These are phyloP conservation scores for Mycena filopes DNA, from an alignment of 768 basidiomycete genomes.

Conservation along the genomic window DNA sequence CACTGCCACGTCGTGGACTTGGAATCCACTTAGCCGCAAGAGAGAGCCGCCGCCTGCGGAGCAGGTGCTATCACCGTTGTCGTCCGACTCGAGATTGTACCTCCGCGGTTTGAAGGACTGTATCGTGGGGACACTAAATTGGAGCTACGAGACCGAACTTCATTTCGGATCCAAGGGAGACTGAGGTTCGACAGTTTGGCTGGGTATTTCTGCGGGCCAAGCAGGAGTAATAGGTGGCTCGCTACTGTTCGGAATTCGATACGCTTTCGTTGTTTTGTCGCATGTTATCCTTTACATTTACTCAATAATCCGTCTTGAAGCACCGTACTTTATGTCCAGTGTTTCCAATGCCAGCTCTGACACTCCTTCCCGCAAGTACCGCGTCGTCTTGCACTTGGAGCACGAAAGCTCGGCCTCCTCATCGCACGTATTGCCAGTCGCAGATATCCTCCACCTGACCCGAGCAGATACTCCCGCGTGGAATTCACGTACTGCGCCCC, in stretches of 20 bases:
- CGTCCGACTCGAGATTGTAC: conserved; percentile 43
- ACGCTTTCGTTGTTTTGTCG: no score
- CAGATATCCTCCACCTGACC: no score
- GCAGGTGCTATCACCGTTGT: background rate
- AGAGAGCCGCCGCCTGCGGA: background rate
- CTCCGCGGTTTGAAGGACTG: conserved; percentile 64
- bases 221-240: background rate
- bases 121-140: conserved; percentile 55
- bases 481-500: background rate
- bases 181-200: conserved; percentile 27
- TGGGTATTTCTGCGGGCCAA: conserved; percentile 27
- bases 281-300: no score
- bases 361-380: conserved; percentile 28
- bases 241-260: no score
- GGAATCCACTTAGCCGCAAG: conserved; percentile 30
- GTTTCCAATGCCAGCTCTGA: conserved; percentile 32
- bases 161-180: conserved; percentile 30
- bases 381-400: conserved; percentile 25
- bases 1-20: conserved; percentile 22
- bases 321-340: conserved; percentile 30
- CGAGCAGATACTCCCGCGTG: no score
- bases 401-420: conserved; percentile 23
- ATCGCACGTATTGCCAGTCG: conserved; percentile 14
- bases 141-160: conserved; percentile 31
- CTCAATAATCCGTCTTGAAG: conserved; percentile 18